These are phyloP conservation scores for Saccharomycopsis sp. DNA, from an alignment of 805 yeast genomes.

Conservation along the genomic window DNA sequence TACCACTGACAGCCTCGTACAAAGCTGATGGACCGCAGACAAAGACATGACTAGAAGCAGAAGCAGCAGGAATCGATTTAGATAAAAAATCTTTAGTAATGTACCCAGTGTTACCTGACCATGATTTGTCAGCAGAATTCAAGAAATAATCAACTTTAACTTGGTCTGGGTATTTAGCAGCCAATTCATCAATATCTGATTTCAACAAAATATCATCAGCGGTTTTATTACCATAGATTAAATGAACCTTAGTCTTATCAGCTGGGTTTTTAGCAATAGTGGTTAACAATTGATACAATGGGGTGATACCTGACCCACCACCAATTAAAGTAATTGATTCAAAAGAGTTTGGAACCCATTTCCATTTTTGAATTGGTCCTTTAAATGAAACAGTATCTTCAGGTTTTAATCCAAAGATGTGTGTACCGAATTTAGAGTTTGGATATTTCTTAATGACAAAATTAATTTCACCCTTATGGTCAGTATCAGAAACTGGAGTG, in stretches of 20 bases:
- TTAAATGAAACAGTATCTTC: conserved; percentile 83
- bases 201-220: conserved; percentile 76
- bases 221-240: conserved; percentile 74
- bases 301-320: conserved; percentile 97
- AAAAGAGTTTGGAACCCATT: conserved; percentile 82
- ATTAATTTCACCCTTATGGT: conserved; percentile 66
- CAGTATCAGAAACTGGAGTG: conserved; percentile 76
- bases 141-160: conserved; percentile 73
- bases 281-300: conserved; percentile 80
- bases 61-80: conserved; percentile 56
- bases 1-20: conserved; percentile 82
- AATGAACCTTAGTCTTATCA: conserved; percentile 83
- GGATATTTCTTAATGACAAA: conserved; percentile 81
- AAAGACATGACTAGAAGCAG: conserved; percentile 64
- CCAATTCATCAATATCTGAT: conserved; percentile 66
- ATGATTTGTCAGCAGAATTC: conserved; percentile 48
- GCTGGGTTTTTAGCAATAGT: conserved; percentile 70
- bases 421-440: conserved; percentile 76
- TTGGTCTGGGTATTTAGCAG: conserved; percentile 66
- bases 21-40: conserved; percentile 96
- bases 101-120: conserved; percentile 62
- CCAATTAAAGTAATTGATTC: conserved; percentile 77
- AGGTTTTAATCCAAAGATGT: conserved; percentile 60
- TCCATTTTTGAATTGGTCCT: conserved; percentile 91
- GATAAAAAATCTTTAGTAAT: conserved; percentile 69